Conservation (phyloP, 352 stramenopile species). For the Thraustotheca clavata region DNA sequence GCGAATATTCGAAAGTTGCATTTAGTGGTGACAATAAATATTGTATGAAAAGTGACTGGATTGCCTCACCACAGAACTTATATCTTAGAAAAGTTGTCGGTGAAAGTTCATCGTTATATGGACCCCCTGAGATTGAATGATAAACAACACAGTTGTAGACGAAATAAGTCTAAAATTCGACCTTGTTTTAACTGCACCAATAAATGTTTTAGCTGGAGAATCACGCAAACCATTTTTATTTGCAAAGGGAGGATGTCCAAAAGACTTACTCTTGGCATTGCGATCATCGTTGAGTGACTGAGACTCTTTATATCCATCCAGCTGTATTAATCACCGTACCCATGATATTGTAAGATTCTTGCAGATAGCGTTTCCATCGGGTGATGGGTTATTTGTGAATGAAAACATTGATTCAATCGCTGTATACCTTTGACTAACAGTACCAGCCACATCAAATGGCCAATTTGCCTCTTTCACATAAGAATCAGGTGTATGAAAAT, state of each 20-base stretch:
- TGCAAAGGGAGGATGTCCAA: constrained; percentile 38
- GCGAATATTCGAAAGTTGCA: constrained; percentile 42
- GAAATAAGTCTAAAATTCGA: constrained; percentile 50
- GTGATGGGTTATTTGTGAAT: constrained; percentile 40
- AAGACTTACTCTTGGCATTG: constrained; percentile 51
- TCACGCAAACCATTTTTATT: constrained; percentile 52
- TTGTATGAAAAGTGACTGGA: constrained; percentile 33
- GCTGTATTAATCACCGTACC: constrained; percentile 26
- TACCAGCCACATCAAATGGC: constrained; percentile 41
- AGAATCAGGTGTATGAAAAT: constrained; percentile 53
- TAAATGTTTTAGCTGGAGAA: constrained; percentile 47
- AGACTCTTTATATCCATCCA: constrained; percentile 40
- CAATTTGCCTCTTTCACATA: constrained; percentile 40
- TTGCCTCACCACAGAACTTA: constrained; percentile 32
- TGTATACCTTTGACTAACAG: constrained; percentile 55
- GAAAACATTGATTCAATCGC: constrained; percentile 39
- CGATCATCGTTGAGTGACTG: constrained; percentile 37
- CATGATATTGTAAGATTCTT: constrained; percentile 47
- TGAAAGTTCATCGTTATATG: constrained; percentile 80
- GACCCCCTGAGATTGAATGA: constrained; percentile 40
- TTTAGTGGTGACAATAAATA: constrained; percentile 43
- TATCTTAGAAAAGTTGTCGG: constrained; percentile 73
- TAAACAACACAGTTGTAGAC: constrained; percentile 37
- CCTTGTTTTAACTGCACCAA: constrained; percentile 31
- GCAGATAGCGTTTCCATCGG: constrained; percentile 39